Conservation (phyloP, 768 basidiomycete genomes). For the Leccinum sublutescens region DNA sequence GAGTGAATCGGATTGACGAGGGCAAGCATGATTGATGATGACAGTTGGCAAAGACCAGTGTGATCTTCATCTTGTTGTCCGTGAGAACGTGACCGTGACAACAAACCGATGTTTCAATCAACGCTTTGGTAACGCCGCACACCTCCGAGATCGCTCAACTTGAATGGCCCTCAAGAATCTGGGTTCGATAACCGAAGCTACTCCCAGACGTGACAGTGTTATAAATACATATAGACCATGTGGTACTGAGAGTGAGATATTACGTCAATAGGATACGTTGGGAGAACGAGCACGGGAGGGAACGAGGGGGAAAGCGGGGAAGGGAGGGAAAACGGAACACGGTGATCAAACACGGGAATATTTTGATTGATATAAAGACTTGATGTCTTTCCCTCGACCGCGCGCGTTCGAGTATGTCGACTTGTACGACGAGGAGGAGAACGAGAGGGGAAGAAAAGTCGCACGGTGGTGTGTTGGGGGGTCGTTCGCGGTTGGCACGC, state of each 20-base stretch:
- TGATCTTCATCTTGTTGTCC: slow-evolving; percentile 13
- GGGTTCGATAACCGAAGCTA: too few relatives aligned
- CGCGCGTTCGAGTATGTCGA: too few relatives aligned
- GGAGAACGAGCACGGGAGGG: neutral
- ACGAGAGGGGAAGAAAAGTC: slow-evolving; percentile 26
- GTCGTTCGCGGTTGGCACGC: slow-evolving; percentile 13
- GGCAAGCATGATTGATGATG: slow-evolving; percentile 43
- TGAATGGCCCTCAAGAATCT: too few relatives aligned
- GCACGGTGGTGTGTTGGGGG: slow-evolving; percentile 23
- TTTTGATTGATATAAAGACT: slow-evolving; percentile 19
- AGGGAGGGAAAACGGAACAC: slow-evolving; percentile 1
- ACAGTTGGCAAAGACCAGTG: slow-evolving; percentile 12
- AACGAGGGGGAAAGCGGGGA: neutral
- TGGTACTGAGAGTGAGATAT: neutral
- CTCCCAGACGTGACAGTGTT: too few relatives aligned
- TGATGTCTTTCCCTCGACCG: too few relatives aligned
- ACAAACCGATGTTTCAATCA: neutral
- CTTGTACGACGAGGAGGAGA: neutral
- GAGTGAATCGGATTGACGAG: slow-evolving; percentile 43
- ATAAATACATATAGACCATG: too few relatives aligned
- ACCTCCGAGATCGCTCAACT: neutral
- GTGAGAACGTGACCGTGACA: slow-evolving; percentile 28
- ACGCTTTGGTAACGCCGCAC: neutral
- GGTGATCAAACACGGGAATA: slow-evolving; percentile 18
- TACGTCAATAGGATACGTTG: neutral